Conservation (phyloP, 2,329 filamentous ascomycete species). For the Tolypocladium amazonense region DNA sequence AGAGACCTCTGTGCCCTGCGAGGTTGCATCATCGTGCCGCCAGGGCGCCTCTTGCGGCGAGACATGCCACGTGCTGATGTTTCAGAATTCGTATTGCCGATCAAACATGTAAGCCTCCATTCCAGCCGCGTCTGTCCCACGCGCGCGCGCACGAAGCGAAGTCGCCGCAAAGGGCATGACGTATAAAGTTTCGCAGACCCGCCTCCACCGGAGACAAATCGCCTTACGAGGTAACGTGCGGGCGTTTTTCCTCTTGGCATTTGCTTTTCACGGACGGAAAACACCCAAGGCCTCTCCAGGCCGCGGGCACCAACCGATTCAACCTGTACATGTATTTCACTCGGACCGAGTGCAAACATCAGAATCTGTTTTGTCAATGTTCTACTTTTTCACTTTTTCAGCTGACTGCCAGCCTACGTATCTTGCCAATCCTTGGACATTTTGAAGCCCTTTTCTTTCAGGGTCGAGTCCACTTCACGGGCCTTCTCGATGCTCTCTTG, state of each 20-base stretch:
- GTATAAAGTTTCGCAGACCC: too few species aligned
- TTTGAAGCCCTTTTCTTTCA: neutral
- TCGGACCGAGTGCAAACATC: too few species aligned
- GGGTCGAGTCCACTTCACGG: neutral
- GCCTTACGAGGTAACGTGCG: too few species aligned
- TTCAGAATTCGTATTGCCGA: neutral
- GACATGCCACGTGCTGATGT: neutral
- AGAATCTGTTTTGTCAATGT: too few species aligned
- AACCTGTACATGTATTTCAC: too few species aligned
- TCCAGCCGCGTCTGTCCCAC: neutral
- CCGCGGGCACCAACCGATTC: too few species aligned
- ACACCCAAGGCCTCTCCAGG: too few species aligned
- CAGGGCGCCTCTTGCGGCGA: neutral
- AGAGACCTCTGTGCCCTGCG: neutral
- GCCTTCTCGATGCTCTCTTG: conserved; percentile 3
- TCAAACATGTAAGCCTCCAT: neutral
- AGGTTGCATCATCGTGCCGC: too few species aligned
- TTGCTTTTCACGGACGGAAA: too few species aligned
- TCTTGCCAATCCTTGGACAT: neutral
- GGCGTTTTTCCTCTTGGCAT: too few species aligned
- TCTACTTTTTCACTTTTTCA: too few species aligned
- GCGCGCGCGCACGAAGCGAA: neutral
- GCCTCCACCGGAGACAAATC: neutral
- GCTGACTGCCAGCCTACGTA: neutral
- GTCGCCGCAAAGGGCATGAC: too few species aligned